Base-by-base conservation (phyloP, 2,329 filamentous ascomycete species). In the Aspergillus persii region DNA sequence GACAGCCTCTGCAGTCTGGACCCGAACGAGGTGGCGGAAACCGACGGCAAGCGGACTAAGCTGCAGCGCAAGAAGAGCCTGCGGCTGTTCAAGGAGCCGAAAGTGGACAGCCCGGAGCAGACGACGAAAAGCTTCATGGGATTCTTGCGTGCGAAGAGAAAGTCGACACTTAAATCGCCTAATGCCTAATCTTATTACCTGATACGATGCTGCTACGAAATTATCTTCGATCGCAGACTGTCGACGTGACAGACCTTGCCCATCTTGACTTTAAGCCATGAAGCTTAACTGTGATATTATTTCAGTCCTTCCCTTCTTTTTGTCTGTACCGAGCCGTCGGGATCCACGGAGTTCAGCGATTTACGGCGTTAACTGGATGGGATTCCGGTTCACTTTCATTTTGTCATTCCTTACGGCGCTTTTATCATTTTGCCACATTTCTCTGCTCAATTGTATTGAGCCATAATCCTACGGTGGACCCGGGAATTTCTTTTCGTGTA, bases 111-210 rank as follows among this genome's bases (percentile, higher is more conserved):
- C 23, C 12, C n/a, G 27, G 29, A 58, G 4, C 61, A 67, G 12
- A 48, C 56, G 4, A 52, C 60, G 48, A 68, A 67, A 50, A 67
- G 63, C 55, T 66, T 68, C 56, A 63, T 68, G 55, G 66, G 58
- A 2, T 67, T 68, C 33, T 50, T 68, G 27, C 50, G 65, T 27
- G 58, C 61, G 9, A 63, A 60, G 58, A 58, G 66, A 36, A 66
- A 66, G 54, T 68, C 66, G n/a, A 50, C 57, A 15, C 60, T 56
- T 51, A 64, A 59, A 60, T 60, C 33, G 26, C 50, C 53, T 65
- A 63, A 66, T 62, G 58, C 58, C 54, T 66, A 65, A 66, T 61
- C 36, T 50, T 50, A 50, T 50, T 31, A 12, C n/a, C 23, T 50
- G 29, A 15, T 46, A 36, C 41, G 26, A 47, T 11, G 8, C 44